Evolutionary conservation across 306 rosid species (phyloP), one percentile per base, ranked within the genome.

Genomic region (Rosa rugosa): DNA sequence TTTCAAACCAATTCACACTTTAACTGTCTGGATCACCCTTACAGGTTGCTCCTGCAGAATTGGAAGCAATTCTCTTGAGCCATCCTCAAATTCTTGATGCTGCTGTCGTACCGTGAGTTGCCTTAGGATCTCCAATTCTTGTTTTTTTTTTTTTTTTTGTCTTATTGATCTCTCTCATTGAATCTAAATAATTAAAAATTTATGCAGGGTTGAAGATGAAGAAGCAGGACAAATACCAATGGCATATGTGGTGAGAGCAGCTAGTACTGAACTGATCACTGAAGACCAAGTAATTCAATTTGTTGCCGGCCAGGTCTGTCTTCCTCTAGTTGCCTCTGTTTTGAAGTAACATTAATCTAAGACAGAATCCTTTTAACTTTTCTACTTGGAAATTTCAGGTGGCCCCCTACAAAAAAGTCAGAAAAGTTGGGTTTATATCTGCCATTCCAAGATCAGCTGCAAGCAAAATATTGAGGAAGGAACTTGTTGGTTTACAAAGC

Each of bases 11-110:
- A 45, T 23, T 45, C 20, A 69, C 56, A 27, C 40, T 10, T 45
- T n/a, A 45, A 71, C 42, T 47, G 41, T 71, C 25, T 6, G 56
- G 27, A 45, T 47, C 38, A 11, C 9, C 49, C 34, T 45, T 87
- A 66, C 85, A 93, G 96, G 94, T 94, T 65, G 98, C 98, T 84
- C 98, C 97, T 16, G 97, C 98, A 79, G 98, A 94, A 77, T 82
- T 94, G 77, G 97, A 94, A 79, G 91, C 98, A 23, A 41, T 94
- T 69, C 90, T 94, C 75, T 74, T 94, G 75, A 86, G 94, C 64
- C 98, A 94, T 79, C 85, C 97, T 5, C 77, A 80, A 27, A 89
- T 94, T 89, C 77, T 91, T 40, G 99, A 94, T 83, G 90, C 97
- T 47, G 99, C 97, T 1, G 95, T 94, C 84, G 87, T 91, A 59